Evolutionary conservation across 345 rosid species (phyloP), one percentile per base, ranked within the genome.

Genomic region (Eucalyptus caleyi): DNA sequence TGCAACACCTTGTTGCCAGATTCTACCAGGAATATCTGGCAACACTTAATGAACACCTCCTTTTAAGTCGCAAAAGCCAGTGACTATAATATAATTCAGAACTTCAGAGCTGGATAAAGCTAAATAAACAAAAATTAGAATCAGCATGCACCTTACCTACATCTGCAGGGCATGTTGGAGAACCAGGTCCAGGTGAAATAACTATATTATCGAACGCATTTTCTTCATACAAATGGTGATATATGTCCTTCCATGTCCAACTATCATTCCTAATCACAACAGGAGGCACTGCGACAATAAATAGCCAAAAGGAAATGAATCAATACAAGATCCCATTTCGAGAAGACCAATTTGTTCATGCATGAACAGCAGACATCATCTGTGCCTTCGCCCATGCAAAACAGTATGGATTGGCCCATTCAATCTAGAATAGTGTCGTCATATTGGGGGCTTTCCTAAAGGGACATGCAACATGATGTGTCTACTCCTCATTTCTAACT

Each of bases 181-280:
- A 95, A 89, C 99, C 99, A 92, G 99, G 99, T 90, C 99, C 99
- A 89, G 99, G 99, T 62, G 99, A 97, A 89, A 97, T 95, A 50
- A 97, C 99, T 88, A 96, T 92, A 92, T 97, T 97, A 91, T 97
- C 98, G 21, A 97, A 97, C 87, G 96, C 94, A 87, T 89, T 92
- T 83, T 96, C 96, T 92, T 94, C 95, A 90, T 93, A 96, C 89
- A 97, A 90, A 92, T 92, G 93, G 51, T 85, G 92, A 88, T 92
- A 92, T 86, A 94, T 91, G 45, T 95, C 96, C 88, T 95, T 94
- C 99, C 98, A 97, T 8, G 96, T 95, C 96, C 94, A 94, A 90
- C 97, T 96, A 89, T 98, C 98, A 88, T 98, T 97, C 82, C 90
- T 91, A 77, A 98, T 94, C 86, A 98, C 99, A 77, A 96, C 95